These are phyloP conservation scores for Rutidosis leptorrhynchoides DNA, from an alignment of 129 eudicot genomes.

Conservation along the genomic window DNA sequence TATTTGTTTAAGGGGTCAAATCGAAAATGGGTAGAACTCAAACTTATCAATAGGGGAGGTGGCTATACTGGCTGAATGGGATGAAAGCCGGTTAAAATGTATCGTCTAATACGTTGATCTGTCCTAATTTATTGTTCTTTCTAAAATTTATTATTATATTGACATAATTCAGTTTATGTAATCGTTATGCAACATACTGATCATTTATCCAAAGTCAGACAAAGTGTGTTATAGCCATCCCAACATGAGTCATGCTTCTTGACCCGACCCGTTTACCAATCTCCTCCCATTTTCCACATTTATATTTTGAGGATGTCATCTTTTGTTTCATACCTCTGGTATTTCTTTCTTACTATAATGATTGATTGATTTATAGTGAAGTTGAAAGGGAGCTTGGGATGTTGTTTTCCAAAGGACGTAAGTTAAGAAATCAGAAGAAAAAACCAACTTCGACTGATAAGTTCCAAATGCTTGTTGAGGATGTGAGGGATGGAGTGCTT, in stretches of 20 bases:
- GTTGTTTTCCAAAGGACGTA: conserved; percentile 72
- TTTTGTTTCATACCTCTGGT: background rate
- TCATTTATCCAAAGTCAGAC: background rate
- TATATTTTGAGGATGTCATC: background rate
- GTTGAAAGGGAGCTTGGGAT: conserved; percentile 90
- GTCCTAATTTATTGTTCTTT: background rate
- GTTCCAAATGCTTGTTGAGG: conserved; percentile 96
- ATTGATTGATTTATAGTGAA: conserved; percentile 61
- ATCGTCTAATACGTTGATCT: background rate
- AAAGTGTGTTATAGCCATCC: background rate
- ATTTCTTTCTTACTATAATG: background rate
- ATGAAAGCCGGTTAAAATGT: background rate
- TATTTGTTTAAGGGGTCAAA: background rate
- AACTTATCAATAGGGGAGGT: background rate
- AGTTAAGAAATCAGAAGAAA: conserved; percentile 58
- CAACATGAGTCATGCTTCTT: background rate
- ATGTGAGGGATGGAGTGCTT: conserved; percentile 90
- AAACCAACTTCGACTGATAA: conserved; percentile 46
- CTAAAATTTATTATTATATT: background rate
- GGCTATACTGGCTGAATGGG: background rate
- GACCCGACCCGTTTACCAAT: background rate
- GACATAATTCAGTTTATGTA: background rate
- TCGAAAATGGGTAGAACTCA: background rate
- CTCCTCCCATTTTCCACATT: background rate
- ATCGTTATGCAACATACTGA: background rate